Base-by-base conservation (phyloP, 2,329 filamentous ascomycete genomes). In the Penicillium sp. region DNA sequence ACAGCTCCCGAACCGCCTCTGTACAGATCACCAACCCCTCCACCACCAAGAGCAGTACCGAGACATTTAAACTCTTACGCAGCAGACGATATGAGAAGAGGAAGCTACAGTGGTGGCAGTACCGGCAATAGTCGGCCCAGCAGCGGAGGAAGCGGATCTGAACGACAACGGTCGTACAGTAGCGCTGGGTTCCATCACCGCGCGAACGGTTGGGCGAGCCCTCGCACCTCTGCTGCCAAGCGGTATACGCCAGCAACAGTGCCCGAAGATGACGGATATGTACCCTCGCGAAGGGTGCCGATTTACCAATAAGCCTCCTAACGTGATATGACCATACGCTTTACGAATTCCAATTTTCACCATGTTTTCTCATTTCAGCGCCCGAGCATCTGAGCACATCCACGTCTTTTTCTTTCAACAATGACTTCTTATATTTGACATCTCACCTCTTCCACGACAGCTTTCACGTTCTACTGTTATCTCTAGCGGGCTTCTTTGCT, bases 111-210 rank as follows among this genome's bases (percentile, higher is more conserved):
- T 26, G 61, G 56, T 0, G 50, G 57, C 7, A 65, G 53, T 29
- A 32, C 61, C 13, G 57, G 48, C 11, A 54, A 59, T 7, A 60
- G 62, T 39, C 58, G 60, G 3, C 59, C 56, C 19, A 55, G 58
- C 13, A 67, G 67, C 30, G 65, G 65, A 29, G 59, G 61, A 8
- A 67, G 62, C 27, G 49, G 63, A 3, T 65, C 63, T 3, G 64
- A 67, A 11, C 58, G 61, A 18, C 60, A 61, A 2, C 60, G 65
- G 19, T 64, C 65, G 4, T 67, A 56, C 11, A 62, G 58, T 35
- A 61, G 42, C 45, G 60, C 58, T 4, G 61, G 61, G 4, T 46
- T 58, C 29, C 54, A 57, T 9, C 45, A 51, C 1, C 47, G 53
- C 5, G 40, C 53, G 11, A 54, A 56, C 3, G 57, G 61, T 11